phyloP scores from a whole-genome alignment of 345 rosid genomes.

The Kandelia obovata region DNA sequence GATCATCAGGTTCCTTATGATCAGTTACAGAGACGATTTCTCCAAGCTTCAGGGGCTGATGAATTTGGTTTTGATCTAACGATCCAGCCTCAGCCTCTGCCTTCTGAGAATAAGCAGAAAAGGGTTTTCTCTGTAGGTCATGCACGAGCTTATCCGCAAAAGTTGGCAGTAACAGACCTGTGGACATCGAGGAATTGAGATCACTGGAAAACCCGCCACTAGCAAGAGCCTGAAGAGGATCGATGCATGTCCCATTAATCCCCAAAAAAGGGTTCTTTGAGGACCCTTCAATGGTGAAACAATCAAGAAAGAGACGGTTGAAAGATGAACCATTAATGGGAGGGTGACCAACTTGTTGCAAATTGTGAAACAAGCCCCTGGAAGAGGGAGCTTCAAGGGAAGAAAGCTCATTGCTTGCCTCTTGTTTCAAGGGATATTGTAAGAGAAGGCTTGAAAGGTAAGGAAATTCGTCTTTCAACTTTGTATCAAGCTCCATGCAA shows the following conservation, averaged over 20 bases:
- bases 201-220: not conserved
- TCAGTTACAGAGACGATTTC: constrained; percentile 2
- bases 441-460: constrained; percentile 27
- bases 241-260: constrained; percentile 14
- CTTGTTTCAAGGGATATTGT: constrained; percentile 18
- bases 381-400: constrained; percentile 2
- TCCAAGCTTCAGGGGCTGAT: not conserved
- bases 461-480: constrained; percentile 37
- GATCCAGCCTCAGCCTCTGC: not conserved
- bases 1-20: constrained; percentile 12
- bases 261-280: constrained; percentile 16
- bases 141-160: constrained; percentile 16
- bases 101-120: constrained; percentile 18
- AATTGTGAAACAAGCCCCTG: constrained; percentile 18
- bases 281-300: constrained; percentile 15
- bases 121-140: constrained; percentile 5
- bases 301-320: constrained; percentile 16
- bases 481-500: constrained; percentile 45
- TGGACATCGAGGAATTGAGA: not conserved
- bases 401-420: constrained; percentile 7
- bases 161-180: constrained; percentile 7
- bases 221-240: constrained; percentile 8
- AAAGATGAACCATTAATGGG: constrained; percentile 3
- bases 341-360: constrained; percentile 8
- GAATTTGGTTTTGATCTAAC: constrained; percentile 5